Evolutionary conservation across 768 basidiomycete species (phyloP), one percentile per base, ranked within the genome.

Genomic region (Sutorius australiensis): DNA sequence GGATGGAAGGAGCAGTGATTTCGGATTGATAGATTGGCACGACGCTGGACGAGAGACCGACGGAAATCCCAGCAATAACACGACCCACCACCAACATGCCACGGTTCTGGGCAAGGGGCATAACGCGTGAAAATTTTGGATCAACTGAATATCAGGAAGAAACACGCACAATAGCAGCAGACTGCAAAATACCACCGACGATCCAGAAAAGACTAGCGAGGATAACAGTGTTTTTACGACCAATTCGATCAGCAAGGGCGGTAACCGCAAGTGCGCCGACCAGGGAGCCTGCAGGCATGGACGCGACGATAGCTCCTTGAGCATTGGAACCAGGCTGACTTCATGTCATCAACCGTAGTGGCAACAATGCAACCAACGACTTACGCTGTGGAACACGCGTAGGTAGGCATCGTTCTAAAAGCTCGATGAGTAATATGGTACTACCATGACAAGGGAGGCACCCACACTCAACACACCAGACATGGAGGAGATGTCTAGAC

Each of bases 401-500:
- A 64, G 46, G 31, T 68, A 68, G 13, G 69, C 65, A 0, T 57
- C 51, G 46, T 68, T 68, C 67, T 71, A 40, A 14, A 28, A 8
- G 6, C n/a, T 34, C 32, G 16, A 60, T 16, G 56, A 51, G 30
- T 1, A 32, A 47, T 5, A 31, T 5, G 1, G 9, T 10, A 21
- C 48, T 10, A 28, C 38, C 24, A 42, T 16, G 6, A 8, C 16
- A 27, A 19, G 21, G 30, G 17, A 51, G 11, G 27, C 28, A 64
- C 73, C 54, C 59, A 82, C 81, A 50, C 66, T 84, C 58, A 89
- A 70, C 47, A 89, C 85, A 8, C 83, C 86, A 46, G 87, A 86
- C 87, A 89, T 89, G 64, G 86, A 89, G 61, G 86, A 86, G 63
- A 89, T 87, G 75, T 89, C 87, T 73, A 89, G 66, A 67, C 87